Percentiles rank a stretch among this genome's conserved stretches.
These are phyloP conservation scores for Punctularia strigosozonata DNA, from an alignment of 768 basidiomycete species.

Conservation along the genomic window DNA sequence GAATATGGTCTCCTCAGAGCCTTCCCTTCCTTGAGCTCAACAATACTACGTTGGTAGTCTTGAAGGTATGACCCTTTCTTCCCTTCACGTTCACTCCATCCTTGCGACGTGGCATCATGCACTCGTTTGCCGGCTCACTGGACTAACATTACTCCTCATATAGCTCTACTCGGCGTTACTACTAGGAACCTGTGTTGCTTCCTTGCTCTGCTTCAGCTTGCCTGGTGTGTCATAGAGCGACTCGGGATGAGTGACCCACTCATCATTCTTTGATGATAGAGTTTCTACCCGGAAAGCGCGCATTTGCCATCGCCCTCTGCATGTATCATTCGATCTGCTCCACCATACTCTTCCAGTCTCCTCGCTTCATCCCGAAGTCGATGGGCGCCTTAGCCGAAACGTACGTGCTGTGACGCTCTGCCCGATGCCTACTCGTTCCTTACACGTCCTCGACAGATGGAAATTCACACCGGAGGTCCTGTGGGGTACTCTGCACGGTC, in stretches of 20 bases:
- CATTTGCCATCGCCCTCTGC: conserved; percentile 63
- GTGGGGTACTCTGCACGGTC: conserved; percentile 66
- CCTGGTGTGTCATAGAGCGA: conserved; percentile 42
- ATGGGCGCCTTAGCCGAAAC: conserved; percentile 50
- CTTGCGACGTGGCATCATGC: neutral
- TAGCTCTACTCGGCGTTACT: conserved; percentile 63
- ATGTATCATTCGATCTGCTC: conserved; percentile 67
- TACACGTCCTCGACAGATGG: conserved; percentile 23
- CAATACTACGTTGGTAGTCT: conserved; percentile 66
- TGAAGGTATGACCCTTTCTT: conserved; percentile 42
- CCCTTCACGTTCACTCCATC: neutral
- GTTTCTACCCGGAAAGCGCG: conserved; percentile 78
- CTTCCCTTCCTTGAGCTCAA: conserved; percentile 74
- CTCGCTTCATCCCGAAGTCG: conserved; percentile 67
- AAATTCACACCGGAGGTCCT: conserved; percentile 59
- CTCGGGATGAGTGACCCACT: neutral
- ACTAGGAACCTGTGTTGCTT: conserved; percentile 46
- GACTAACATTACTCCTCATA: neutral
- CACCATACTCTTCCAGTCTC: conserved; percentile 63
- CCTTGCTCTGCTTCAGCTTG: conserved; percentile 54
- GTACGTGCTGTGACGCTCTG: conserved; percentile 27
- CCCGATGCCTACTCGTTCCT: neutral
- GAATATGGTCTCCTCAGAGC: conserved; percentile 46
- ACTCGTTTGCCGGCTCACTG: neutral
- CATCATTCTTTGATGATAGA: conserved; percentile 29